Evolutionary conservation across 1,284 basidiomycete genomes (phyloP), one percentile per base, ranked within the genome.

Genomic region (Psilocybe mexicana): DNA sequence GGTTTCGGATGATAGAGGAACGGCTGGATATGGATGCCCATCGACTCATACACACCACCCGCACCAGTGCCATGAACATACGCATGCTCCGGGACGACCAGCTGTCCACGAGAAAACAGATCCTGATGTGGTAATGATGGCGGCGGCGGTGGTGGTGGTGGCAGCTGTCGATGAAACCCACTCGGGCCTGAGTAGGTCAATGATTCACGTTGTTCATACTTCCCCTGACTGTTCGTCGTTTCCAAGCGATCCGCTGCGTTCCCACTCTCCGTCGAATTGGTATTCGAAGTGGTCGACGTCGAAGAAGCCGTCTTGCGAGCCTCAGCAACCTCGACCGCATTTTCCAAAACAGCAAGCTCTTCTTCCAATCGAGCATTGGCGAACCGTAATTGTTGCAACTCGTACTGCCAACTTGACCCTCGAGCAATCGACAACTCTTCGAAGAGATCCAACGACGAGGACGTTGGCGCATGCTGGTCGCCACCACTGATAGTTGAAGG

Each of bases 351-450:
- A 23, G 73, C 74, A 35, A 94, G 76, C 72, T 94, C 91, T 59
- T 92, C 89, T 55, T 75, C 74, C 54, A 96, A 66, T 62, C 87
- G 76, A 69, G 85, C 79, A 69, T 96, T 96, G 54, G 82, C 79
- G 66, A 86, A 86, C 69, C 86, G 82, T 64, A 95, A 79, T 74
- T 94, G 91, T 73, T 94, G 90, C 38, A 96, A 78, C 74, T 95
- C 93, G 68, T 94, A 96, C 73, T 95, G 93, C 94, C 94, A 96
- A 62, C 89, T 92, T 40, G 88, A 87, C 23, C 80, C 85, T 10
- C 87, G 75, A 6, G 74, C 71, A 0, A 81, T 79, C 46, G 89
- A 86, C 23, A 94, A 79, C 70, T 92, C 91, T 47, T 84, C 85
- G 64, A 93, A 94, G 7, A 94, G 72, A 62, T 90, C 85, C 30